Percentiles rank a stretch among this genome's conserved stretches.
phyloP scores from a whole-genome alignment of 208 protist species.

The Herpetomonas muscarum region DNA sequence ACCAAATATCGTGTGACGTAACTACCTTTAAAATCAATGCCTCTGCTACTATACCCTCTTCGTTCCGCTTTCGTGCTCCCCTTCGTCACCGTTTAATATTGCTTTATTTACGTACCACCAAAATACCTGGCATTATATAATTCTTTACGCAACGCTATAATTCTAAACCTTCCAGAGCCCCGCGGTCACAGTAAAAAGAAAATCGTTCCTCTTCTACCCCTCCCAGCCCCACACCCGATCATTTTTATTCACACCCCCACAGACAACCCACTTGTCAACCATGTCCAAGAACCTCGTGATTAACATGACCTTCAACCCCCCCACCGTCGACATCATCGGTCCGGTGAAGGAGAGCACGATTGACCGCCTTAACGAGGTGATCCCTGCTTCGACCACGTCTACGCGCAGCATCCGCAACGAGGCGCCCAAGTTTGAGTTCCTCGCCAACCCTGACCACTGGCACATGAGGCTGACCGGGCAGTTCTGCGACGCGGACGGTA shows the following conservation, averaged over 20 bases:
- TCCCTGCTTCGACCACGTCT: conserved; percentile 74
- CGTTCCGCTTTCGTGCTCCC: too few species aligned
- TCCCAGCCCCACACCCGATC: conserved; percentile 1
- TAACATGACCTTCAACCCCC: conserved; percentile 83
- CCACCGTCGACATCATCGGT: conserved; percentile 77
- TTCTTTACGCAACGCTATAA: too few species aligned
- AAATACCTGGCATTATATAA: too few species aligned
- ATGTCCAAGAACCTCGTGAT: conserved; percentile 76
- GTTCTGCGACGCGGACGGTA: conserved; percentile 77
- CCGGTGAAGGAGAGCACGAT: conserved; percentile 85
- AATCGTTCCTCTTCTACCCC: too few species aligned
- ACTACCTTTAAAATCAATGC: too few species aligned
- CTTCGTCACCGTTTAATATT: too few species aligned
- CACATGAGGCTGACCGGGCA: conserved; percentile 74
- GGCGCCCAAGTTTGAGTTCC: conserved; percentile 65
- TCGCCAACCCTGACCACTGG: conserved; percentile 83
- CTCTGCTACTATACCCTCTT: too few species aligned
- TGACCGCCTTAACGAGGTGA: conserved; percentile 74
- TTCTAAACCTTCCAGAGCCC: conserved; percentile 1
- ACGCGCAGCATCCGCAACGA: conserved; percentile 59
- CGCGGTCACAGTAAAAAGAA: background rate
- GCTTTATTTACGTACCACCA: too few species aligned
- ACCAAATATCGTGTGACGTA: too few species aligned
- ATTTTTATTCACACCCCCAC: background rate
- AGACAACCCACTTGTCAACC: conserved; percentile 12